Base-by-base conservation (phyloP, 768 basidiomycete genomes). In the Suillus alpinus region DNA sequence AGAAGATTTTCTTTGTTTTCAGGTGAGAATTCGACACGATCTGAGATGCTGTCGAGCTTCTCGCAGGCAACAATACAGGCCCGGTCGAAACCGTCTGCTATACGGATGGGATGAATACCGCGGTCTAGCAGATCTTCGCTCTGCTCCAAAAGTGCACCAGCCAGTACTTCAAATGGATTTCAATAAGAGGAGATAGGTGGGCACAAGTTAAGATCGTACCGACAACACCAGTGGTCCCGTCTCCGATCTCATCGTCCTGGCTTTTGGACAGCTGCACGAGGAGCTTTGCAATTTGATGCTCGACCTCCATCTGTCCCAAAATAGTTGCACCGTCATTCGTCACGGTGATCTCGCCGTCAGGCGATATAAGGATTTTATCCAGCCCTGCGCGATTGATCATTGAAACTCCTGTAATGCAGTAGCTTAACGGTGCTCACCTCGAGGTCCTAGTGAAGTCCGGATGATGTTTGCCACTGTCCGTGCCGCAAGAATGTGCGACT, bases 251-350 rank as follows among this genome's bases (percentile, higher is more conserved):
- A 74, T 99, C 97, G 74, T 99, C 97, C 79, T 99, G 97, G 73
- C 92, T 94, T 80, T 95, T 96, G 18, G 94, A 95, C 44, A 98
- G 81, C 71, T 98, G 92, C 2, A 99, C 97, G 37, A 99, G 84
- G 49, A 99, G 84, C 77, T 97, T 99, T 62, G 97, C 97, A 70
- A 99, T 96, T 79, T 96, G 96, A 73, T 99, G 96, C 70, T 98
- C 96, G 56, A 98, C 95, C 75, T 97, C 94, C 95, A 99, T 98
- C 80, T 98, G 96, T 26, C 94, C 86, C 59, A 99, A 81, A 67
- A 99, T 99, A 26, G 97, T 99, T 6, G 97, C 97, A 55, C 97
- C 97, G 76, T 99, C 97, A 76, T 99, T 99, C 14, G 97, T 98
- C 40, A 98, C 96, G 36, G 95, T 98, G 69, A 99, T 98, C 69